Percentiles rank a stretch among this genome's conserved stretches.
These are phyloP conservation scores for Ceratocystis cacaofunesta DNA, from an alignment of 2,329 filamentous ascomycete genomes.

Conservation along the genomic window DNA sequence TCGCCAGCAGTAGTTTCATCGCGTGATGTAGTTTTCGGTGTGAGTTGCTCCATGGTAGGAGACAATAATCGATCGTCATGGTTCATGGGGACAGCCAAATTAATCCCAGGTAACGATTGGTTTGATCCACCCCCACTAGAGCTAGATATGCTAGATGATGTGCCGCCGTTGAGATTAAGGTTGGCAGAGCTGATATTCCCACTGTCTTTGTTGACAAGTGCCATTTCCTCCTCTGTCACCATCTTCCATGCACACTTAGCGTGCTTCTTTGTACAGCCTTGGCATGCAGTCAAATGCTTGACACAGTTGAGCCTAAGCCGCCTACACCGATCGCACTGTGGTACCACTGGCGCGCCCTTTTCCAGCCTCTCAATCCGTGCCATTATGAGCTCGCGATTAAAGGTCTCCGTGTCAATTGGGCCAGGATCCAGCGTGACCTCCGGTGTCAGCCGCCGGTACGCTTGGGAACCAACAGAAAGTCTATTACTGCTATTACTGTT, in stretches of 20 bases:
- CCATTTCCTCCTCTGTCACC: slow-evolving; percentile 55
- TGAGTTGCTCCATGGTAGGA: slow-evolving; percentile 13
- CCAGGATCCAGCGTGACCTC: slow-evolving; percentile 15
- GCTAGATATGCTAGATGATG: not conserved
- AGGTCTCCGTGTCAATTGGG: slow-evolving; percentile 6
- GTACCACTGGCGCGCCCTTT: slow-evolving; percentile 60
- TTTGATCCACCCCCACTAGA: not conserved
- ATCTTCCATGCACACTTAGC: slow-evolving; percentile 77
- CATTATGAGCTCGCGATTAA: slow-evolving; percentile 44
- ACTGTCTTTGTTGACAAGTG: slow-evolving; percentile 13
- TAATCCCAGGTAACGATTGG: slow-evolving; percentile 9
- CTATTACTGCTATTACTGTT: slow-evolving; percentile 9
- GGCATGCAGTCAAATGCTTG: slow-evolving; percentile 74
- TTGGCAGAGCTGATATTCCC: not conserved
- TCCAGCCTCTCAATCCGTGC: slow-evolving; percentile 59
- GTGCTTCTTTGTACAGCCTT: slow-evolving; percentile 80
- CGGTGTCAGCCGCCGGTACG: slow-evolving; percentile 11
- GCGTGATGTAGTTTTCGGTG: slow-evolving; percentile 12
- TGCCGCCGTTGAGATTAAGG: not conserved
- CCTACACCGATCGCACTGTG: slow-evolving; percentile 71
- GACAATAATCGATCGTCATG: slow-evolving; percentile 15
- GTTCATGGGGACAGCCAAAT: slow-evolving; percentile 12
- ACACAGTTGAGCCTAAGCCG: slow-evolving; percentile 67
- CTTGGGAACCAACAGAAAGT: slow-evolving; percentile 9
- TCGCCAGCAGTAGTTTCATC: slow-evolving; percentile 14